A percentile compares a stretch with the other conserved stretches of the same genome.
phyloP scores from a whole-genome alignment of 805 yeast species.

The Schwanniomyces sp. region DNA sequence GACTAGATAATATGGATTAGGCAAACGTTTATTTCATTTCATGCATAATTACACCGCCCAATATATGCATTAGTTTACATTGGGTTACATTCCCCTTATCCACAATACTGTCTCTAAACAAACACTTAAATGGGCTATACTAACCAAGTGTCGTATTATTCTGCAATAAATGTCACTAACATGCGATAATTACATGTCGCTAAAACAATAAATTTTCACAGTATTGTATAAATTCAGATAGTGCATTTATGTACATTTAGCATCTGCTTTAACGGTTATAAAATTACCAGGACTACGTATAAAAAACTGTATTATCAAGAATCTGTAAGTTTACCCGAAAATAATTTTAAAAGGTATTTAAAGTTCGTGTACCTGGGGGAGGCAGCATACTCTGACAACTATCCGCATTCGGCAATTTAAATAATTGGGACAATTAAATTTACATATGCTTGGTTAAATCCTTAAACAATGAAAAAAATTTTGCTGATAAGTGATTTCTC shows the following conservation, averaged over 20 bases:
- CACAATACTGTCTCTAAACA: not conserved
- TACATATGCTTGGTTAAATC: no score
- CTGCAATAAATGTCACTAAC: not conserved
- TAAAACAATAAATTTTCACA: not conserved
- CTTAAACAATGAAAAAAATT: no score
- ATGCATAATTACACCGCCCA: not conserved
- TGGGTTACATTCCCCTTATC: not conserved
- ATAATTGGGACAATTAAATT: no score
- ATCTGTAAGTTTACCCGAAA: not conserved
- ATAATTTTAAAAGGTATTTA: not conserved
- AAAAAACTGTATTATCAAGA: not conserved
- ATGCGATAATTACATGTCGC: not conserved
- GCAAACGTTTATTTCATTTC: not conserved
- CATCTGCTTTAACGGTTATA: not conserved
- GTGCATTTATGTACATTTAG: not conserved
- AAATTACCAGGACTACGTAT: not conserved
- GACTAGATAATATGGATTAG: not conserved
- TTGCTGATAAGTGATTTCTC: no score
- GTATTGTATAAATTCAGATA: not conserved
- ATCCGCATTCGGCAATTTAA: no score
- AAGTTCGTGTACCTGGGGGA: not conserved
- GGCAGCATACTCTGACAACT: not conserved
- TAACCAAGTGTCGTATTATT: not conserved
- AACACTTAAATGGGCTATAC: not conserved
- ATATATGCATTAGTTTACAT: not conserved